phyloP scores from a whole-genome alignment of 768 basidiomycete species.

The Boletus subcaerulescens region DNA sequence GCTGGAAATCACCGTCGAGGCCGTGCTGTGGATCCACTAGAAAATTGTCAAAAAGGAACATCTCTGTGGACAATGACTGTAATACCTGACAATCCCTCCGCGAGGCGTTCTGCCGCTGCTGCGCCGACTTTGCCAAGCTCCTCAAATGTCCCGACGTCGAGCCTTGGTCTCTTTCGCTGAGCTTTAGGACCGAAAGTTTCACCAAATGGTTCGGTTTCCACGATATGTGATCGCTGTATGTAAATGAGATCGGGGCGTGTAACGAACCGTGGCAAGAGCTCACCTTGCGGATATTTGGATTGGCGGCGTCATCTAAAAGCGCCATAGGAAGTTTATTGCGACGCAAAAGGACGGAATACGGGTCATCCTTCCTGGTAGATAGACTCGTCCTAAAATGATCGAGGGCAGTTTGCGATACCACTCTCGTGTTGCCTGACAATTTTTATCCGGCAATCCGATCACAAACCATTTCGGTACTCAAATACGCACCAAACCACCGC shows the following conservation, averaged over 20 bases:
- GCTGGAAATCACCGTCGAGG: slow-evolving; percentile 39
- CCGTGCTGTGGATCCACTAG: slow-evolving; percentile 11
- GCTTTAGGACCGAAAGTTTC: slow-evolving; percentile 97
- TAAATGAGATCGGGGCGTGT: slow-evolving; percentile 1
- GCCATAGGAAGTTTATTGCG: slow-evolving; percentile 98
- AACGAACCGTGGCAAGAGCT: slow-evolving; percentile 5
- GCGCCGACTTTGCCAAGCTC: slow-evolving; percentile 73
- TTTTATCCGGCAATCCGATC: slow-evolving; percentile 2
- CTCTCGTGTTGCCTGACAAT: slow-evolving; percentile 86
- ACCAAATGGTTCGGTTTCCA: slow-evolving; percentile 91
- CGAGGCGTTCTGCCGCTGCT: slow-evolving; percentile 49
- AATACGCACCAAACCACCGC: slow-evolving; percentile 88
- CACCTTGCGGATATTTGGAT: slow-evolving; percentile 77
- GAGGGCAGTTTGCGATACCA: slow-evolving; percentile 93
- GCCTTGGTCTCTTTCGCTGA: slow-evolving; percentile 83
- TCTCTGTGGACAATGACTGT: not conserved
- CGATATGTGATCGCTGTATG: slow-evolving; percentile 82
- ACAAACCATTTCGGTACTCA: not conserved
- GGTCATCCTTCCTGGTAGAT: slow-evolving; percentile 81
- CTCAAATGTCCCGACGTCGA: slow-evolving; percentile 90
- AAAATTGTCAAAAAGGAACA: slow-evolving; percentile 1
- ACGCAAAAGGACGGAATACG: slow-evolving; percentile 90
- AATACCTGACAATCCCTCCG: slow-evolving; percentile 46
- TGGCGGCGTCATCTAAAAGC: slow-evolving; percentile 84
- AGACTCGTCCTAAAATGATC: slow-evolving; percentile 96